A percentile compares a stretch with the other conserved stretches of the same genome.
phyloP scores from a whole-genome alignment of 169 alveolate species.

The Plasmodium blacklocki region DNA sequence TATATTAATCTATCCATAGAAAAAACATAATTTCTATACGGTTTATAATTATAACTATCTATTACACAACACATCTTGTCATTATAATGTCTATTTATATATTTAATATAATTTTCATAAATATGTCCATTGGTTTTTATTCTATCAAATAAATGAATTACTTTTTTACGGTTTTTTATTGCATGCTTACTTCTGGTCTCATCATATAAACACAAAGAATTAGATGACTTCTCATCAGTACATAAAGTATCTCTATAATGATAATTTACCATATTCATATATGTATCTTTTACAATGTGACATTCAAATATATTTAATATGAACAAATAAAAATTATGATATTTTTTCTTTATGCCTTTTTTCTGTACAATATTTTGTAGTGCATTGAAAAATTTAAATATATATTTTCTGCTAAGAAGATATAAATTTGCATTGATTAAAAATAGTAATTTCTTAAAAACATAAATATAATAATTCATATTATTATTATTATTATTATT shows the following conservation, averaged over 20 bases:
- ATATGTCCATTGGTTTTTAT: background rate
- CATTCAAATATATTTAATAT: conserved; percentile 23
- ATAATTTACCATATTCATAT: background rate
- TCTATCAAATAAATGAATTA: background rate
- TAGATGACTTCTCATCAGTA: conserved; percentile 3
- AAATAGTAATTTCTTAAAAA: conserved; percentile 29
- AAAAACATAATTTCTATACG: background rate
- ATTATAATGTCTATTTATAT: conserved; percentile 22
- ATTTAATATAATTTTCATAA: conserved; percentile 30
- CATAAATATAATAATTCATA: no score
- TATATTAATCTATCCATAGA: conserved; percentile 52
- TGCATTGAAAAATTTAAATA: conserved; percentile 14
- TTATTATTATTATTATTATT: no score
- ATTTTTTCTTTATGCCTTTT: conserved; percentile 1
- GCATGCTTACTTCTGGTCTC: background rate
- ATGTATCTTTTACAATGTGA: background rate
- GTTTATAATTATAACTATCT: conserved; percentile 15
- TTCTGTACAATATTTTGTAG: conserved; percentile 12
- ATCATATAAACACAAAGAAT: background rate
- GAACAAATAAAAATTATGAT: conserved; percentile 46
- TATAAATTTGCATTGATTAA: conserved; percentile 25
- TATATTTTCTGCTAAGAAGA: conserved; percentile 16
- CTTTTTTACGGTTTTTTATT: background rate
- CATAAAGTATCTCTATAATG: background rate
- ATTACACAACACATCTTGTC: background rate